Percentiles rank a stretch among this genome's conserved stretches.
Conservation (phyloP, 331 rosid species). For the Pyrus hybrid region DNA sequence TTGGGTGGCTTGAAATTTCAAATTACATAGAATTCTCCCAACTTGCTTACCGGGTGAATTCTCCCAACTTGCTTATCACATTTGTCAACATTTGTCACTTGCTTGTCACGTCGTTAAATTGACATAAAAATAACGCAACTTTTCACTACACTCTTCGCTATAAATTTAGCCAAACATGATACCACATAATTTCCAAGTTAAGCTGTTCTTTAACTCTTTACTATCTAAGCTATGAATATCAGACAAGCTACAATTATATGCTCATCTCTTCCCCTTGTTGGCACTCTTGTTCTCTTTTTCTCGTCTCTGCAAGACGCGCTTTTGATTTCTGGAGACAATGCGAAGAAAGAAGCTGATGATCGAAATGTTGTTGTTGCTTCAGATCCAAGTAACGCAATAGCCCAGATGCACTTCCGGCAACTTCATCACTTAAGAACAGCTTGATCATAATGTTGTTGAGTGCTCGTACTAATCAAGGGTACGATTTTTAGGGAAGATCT, state of each 20-base stretch:
- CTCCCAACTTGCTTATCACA: too few species aligned
- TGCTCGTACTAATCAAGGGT: too few species aligned
- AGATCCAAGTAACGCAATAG: neutral
- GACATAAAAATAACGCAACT: too few species aligned
- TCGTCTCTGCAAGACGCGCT: conserved; percentile 16
- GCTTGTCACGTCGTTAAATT: too few species aligned
- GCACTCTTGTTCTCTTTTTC: conserved; percentile 17
- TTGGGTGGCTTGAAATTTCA: too few species aligned
- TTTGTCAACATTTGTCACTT: too few species aligned
- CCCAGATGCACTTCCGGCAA: neutral
- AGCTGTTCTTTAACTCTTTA: too few species aligned
- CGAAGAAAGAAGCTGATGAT: neutral
- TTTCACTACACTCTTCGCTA: neutral
- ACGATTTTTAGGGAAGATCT: too few species aligned
- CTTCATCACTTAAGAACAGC: neutral
- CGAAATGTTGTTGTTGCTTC: neutral
- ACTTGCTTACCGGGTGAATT: too few species aligned
- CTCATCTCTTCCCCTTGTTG: conserved; percentile 30
- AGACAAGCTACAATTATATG: conserved; percentile 17
- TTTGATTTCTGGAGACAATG: conserved; percentile 1
- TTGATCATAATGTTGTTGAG: neutral
- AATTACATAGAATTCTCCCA: too few species aligned
- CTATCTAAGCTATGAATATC: conserved; percentile 21
- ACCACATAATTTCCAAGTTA: too few species aligned
- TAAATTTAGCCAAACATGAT: neutral